Conservation (phyloP, 495 filamentous ascomycete genomes). For the Neurospora sp. region DNA sequence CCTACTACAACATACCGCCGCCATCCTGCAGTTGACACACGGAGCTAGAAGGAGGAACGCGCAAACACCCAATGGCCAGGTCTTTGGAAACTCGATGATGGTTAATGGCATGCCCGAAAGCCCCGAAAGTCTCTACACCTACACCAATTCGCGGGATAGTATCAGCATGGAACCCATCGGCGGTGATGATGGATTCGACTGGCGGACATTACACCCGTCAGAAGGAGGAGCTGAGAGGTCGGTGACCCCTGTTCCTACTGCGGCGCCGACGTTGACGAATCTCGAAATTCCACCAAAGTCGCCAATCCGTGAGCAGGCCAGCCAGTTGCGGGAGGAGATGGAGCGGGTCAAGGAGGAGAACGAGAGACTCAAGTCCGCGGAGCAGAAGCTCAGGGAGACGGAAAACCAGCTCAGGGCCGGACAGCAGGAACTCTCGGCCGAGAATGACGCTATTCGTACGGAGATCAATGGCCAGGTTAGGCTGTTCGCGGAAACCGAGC, state of each 20-base stretch:
- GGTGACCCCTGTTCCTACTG: slow-evolving; percentile 26
- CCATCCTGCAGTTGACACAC: slow-evolving; percentile 81
- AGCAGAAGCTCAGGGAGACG: slow-evolving; percentile 7
- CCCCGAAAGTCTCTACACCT: slow-evolving; percentile 56
- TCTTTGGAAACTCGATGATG: slow-evolving; percentile 10
- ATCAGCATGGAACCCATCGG: slow-evolving; percentile 36
- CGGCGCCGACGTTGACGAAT: background rate
- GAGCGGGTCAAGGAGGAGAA: slow-evolving; percentile 33
- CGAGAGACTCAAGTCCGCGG: slow-evolving; percentile 2
- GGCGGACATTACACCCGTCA: background rate
- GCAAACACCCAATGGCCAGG: slow-evolving; percentile 13
- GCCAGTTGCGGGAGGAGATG: slow-evolving; percentile 29
- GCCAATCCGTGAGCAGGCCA: slow-evolving; percentile 32
- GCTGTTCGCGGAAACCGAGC: slow-evolving; percentile 51
- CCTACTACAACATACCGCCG: slow-evolving; percentile 84
- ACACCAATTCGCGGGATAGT: slow-evolving; percentile 44
- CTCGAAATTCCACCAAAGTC: slow-evolving; percentile 38
- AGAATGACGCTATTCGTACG: slow-evolving; percentile 16
- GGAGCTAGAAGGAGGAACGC: slow-evolving; percentile 30
- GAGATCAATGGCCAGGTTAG: slow-evolving; percentile 23
- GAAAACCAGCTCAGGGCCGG: slow-evolving; percentile 13
- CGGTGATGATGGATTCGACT: slow-evolving; percentile 54
- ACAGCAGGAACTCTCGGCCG: slow-evolving; percentile 9
- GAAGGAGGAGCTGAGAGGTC: slow-evolving; percentile 44
- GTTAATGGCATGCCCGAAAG: slow-evolving; percentile 49